Evolutionary conservation across 805 yeast genomes (phyloP).

Genomic region (Starmerella stigmatis): DNA sequence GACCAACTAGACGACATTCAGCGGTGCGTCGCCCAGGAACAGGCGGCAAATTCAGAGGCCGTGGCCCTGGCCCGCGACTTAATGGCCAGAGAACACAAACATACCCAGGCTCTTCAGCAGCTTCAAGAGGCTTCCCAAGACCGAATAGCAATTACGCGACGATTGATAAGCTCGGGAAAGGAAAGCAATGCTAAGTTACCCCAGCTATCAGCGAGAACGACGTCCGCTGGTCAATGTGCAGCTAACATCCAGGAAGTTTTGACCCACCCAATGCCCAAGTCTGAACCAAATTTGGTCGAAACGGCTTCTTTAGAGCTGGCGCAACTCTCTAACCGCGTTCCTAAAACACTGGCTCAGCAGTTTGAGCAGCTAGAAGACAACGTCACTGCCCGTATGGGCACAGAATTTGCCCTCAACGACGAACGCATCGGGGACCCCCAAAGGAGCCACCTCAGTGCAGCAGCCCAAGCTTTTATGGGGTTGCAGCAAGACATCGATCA

Average conservation of each 20-base stretch:
- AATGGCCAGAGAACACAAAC: neutral
- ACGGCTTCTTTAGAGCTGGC: neutral
- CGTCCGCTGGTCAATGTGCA: conserved; percentile 1
- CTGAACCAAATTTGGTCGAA: neutral
- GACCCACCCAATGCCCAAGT: neutral
- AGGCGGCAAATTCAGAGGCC: neutral
- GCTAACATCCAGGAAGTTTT: neutral
- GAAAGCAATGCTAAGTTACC: neutral
- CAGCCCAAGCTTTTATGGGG: neutral
- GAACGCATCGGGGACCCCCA: neutral
- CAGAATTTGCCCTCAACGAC: neutral
- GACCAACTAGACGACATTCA: neutral
- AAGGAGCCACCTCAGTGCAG: neutral
- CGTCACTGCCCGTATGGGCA: neutral
- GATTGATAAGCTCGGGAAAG: neutral
- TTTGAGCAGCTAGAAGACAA: neutral
- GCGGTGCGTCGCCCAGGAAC: neutral
- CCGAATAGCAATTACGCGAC: neutral
- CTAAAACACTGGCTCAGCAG: neutral
- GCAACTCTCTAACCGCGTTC: neutral
- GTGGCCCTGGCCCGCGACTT: neutral
- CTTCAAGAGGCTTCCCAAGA: neutral
- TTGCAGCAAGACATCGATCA: neutral
- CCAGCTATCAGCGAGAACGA: neutral
- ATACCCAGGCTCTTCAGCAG: neutral